Conservation (phyloP, 192 early-diverging fungal genomes). For the Thamnidium elegans region DNA sequence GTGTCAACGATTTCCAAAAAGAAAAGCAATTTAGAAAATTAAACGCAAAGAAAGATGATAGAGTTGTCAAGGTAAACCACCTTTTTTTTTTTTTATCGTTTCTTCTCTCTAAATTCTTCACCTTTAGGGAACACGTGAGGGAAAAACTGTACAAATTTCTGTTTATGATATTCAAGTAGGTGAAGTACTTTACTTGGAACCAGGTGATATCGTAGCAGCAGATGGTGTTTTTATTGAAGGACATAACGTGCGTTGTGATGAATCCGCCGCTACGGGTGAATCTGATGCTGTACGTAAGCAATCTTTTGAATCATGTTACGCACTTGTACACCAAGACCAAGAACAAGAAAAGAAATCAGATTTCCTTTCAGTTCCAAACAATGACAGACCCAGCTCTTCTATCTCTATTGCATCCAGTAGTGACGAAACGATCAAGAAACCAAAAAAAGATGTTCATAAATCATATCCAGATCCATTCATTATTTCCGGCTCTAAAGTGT, state of each 20-base stretch:
- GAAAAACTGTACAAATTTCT: constrained; percentile 63
- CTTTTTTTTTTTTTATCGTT: neutral
- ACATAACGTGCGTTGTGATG: constrained; percentile 85
- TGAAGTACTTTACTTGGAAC: constrained; percentile 83
- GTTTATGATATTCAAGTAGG: constrained; percentile 84
- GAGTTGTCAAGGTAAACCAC: constrained; percentile 57
- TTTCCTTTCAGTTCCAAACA: constrained; percentile 4
- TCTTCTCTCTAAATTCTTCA: neutral
- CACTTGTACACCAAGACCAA: neutral
- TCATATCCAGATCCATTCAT: constrained; percentile 74
- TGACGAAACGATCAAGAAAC: constrained; percentile 8
- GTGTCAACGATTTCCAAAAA: constrained; percentile 84
- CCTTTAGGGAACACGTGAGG: constrained; percentile 69
- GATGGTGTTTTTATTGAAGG: constrained; percentile 85
- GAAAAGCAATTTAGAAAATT: constrained; percentile 83
- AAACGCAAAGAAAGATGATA: constrained; percentile 84
- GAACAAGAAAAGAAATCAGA: neutral
- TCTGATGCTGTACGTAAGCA: constrained; percentile 86
- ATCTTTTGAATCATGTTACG: constrained; percentile 47
- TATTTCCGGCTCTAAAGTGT: constrained; percentile 88
- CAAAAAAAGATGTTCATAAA: constrained; percentile 26
- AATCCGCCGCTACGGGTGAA: constrained; percentile 93
- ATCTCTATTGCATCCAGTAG: neutral
- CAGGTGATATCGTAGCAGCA: constrained; percentile 90
- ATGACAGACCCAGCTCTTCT: neutral